A percentile compares a stretch with the other conserved stretches of the same genome.
Evolutionary conservation across 2,329 filamentous ascomycete genomes (phyloP).

Genomic region (Sarocladium kiliense): DNA sequence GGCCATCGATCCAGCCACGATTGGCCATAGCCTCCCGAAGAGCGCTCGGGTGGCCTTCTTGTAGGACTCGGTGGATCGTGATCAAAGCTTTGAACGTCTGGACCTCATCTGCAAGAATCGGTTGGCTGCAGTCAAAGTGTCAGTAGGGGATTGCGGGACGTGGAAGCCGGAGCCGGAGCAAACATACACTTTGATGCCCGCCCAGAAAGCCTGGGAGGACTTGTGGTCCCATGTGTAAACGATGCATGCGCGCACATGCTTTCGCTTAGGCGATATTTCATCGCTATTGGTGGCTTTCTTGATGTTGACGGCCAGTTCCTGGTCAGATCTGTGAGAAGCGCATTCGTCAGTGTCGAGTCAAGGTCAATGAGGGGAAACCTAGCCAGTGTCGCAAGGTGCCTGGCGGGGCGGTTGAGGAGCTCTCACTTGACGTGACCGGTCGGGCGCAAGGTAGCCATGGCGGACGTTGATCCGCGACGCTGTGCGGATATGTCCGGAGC

Average conservation of each 20-base stretch:
- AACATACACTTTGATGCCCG: conserved; percentile 94
- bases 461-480: conserved; percentile 8
- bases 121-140: conserved; percentile 58
- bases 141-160: neutral
- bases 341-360: neutral
- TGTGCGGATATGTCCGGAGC: conserved; percentile 9
- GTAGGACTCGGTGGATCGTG: conserved; percentile 93
- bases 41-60: conserved; percentile 88
- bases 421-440: conserved; percentile 7
- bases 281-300: conserved; percentile 65
- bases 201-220: conserved; percentile 91
- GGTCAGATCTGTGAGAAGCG: conserved; percentile 50
- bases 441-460: conserved; percentile 7
- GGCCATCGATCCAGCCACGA: conserved; percentile 84
- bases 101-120: conserved; percentile 96
- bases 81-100: conserved; percentile 99
- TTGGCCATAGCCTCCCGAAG: conserved; percentile 86
- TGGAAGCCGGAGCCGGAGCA: conserved; percentile 5
- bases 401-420: neutral
- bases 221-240: conserved; percentile 99
- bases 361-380: neutral
- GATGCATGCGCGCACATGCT: conserved; percentile 97
- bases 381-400: neutral
- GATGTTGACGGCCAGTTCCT: conserved; percentile 65
- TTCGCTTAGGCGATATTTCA: conserved; percentile 66